Evolutionary conservation across 2,329 filamentous ascomycete species (phyloP), one percentile per base, ranked within the genome.

Genomic region (Hypoxylon rubiginosum): DNA sequence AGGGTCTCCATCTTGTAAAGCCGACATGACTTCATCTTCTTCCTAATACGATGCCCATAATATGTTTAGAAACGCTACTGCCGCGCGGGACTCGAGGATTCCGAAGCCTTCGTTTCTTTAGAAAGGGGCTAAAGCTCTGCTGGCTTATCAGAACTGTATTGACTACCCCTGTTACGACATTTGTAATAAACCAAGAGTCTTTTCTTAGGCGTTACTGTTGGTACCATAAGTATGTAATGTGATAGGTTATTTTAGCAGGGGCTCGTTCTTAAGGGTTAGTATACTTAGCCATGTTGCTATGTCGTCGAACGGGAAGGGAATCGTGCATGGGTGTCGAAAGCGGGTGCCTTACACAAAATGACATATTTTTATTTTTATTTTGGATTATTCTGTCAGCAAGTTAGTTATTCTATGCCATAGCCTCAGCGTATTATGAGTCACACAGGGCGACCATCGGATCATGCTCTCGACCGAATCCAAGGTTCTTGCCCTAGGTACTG

Each of bases 11-110:
- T 43, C 46, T 55, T 57, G 32, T 58, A 19, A 58, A 41, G 46
- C 26, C 10, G 48, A 45, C 10, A 70, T 70, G 67, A 70, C 65
- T 45, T 70, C 67, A 70, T 68, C 41, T 52, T n/a, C 64, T 52
- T 57, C 36, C 54, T 56, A 55, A 59, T 57, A 45, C 50, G 17
- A 53, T 52, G 48, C 6, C 41, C 26, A 32, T 15, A 39, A 41
- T 62, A 63, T 63, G 55, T 63, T 53, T 30, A 58, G 64, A 64
- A 55, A 68, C 64, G 67, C 64, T 50, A 45, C 58, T 59, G 55
- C 60, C 61, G 64, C 61, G 49, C 50, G 41, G 53, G 24, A 49
- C 39, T 26, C 30, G 39, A 13, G 39, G 32, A 55, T 51, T 41
- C 17, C 46, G 11, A 56, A 48, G 24, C 26, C 52, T 57, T 49